Evolutionary conservation across 1,139 yeast genomes (phyloP).

Genomic region (Lodderomyces metapsilosis): DNA sequence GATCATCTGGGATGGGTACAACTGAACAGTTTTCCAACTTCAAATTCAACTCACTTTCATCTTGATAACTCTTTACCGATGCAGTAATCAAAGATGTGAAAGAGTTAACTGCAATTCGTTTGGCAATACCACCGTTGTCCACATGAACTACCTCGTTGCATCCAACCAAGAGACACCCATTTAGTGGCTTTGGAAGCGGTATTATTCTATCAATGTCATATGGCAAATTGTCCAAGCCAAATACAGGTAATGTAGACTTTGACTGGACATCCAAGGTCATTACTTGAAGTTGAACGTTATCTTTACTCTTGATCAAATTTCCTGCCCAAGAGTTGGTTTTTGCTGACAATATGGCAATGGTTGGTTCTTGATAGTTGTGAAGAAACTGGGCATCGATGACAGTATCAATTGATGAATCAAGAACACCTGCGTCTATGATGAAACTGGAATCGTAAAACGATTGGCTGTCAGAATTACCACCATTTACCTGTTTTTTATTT

Average conservation of each 20-base stretch:
- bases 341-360: constrained; percentile 69
- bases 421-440: constrained; percentile 53
- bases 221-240: constrained; percentile 65
- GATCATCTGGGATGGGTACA: constrained; percentile 45
- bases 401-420: constrained; percentile 57
- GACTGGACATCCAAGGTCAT: constrained; percentile 66
- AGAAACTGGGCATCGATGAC: constrained; percentile 70
- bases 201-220: constrained; percentile 67
- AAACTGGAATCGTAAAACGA: constrained; percentile 43
- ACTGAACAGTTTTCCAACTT: constrained; percentile 58
- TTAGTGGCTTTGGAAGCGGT: constrained; percentile 65
- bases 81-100: constrained; percentile 52
- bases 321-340: constrained; percentile 78
- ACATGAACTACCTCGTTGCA: constrained; percentile 76
- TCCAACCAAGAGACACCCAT: constrained; percentile 73
- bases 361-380: constrained; percentile 74
- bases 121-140: constrained; percentile 75
- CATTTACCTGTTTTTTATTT: constrained; percentile 7
- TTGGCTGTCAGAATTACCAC: constrained; percentile 7
- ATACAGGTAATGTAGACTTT: constrained; percentile 64
- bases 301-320: constrained; percentile 56
- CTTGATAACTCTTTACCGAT: constrained; percentile 47
- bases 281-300: constrained; percentile 60
- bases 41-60: constrained; percentile 53
- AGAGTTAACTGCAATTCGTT: constrained; percentile 66